A percentile compares a stretch with the other conserved stretches of the same genome.
Evolutionary conservation across 768 basidiomycete species (phyloP).

Genomic region (Tricholoma hemisulphureum): DNA sequence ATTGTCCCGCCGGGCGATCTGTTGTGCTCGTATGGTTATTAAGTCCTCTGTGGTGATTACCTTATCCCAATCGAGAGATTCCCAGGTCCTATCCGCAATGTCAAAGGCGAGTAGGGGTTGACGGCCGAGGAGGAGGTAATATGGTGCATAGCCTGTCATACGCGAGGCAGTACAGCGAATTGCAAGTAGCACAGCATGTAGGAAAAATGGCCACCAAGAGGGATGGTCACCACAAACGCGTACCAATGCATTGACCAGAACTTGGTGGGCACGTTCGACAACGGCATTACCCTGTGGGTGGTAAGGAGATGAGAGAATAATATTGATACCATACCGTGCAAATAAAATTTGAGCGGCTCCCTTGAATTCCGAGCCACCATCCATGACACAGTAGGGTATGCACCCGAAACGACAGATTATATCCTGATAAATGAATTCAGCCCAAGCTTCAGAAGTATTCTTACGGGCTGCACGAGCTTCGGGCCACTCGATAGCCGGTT

Average conservation of each 20-base stretch:
- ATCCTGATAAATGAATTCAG: slow-evolving; percentile 30
- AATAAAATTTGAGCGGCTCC: too few relatives aligned
- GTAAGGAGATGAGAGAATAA: slow-evolving; percentile 29
- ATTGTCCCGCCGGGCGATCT: slow-evolving; percentile 18
- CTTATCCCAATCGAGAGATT: too few relatives aligned
- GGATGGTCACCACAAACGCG: background rate
- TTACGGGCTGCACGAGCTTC: slow-evolving; percentile 17
- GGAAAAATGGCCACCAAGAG: background rate
- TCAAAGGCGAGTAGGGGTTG: too few relatives aligned
- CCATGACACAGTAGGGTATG: too few relatives aligned
- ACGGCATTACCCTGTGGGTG: slow-evolving; percentile 28
- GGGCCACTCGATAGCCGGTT: slow-evolving; percentile 20
- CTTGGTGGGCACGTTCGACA: too few relatives aligned
- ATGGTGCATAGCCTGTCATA: background rate
- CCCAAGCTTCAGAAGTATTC: slow-evolving; percentile 13
- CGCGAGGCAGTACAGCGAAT: background rate
- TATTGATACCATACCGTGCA: slow-evolving; percentile 20
- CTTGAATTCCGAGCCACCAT: too few relatives aligned
- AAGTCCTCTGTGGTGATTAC: slow-evolving; percentile 22
- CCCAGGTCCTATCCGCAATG: too few relatives aligned
- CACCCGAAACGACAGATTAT: too few relatives aligned
- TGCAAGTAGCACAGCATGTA: background rate
- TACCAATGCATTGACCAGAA: too few relatives aligned
- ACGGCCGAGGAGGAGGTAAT: slow-evolving; percentile 2
- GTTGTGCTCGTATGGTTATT: slow-evolving; percentile 17